These are phyloP conservation scores for Candida sonorensis DNA, from an alignment of 805 yeast species.

Conservation along the genomic window DNA sequence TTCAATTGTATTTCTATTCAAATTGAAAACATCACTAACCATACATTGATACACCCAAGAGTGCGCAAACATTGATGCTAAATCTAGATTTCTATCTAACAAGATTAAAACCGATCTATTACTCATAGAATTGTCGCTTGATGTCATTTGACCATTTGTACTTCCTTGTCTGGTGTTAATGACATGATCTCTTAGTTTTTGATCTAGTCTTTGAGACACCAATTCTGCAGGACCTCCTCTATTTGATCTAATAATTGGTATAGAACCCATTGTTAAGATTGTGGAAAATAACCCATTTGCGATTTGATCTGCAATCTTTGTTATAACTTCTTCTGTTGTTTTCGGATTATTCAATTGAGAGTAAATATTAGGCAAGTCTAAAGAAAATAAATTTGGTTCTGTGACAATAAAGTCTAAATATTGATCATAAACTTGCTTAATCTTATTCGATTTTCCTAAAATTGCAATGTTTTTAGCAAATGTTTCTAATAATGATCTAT, in stretches of 20 bases:
- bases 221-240: slow-evolving; percentile 94
- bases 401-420: slow-evolving; percentile 88
- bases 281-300: slow-evolving; percentile 78
- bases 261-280: slow-evolving; percentile 65
- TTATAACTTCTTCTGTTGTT: slow-evolving; percentile 71
- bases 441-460: slow-evolving; percentile 53
- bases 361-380: slow-evolving; percentile 64
- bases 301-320: slow-evolving; percentile 55
- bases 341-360: slow-evolving; percentile 61
- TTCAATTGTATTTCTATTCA: slow-evolving; percentile 76
- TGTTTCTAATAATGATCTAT: slow-evolving; percentile 76
- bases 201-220: slow-evolving; percentile 81
- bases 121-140: slow-evolving; percentile 4
- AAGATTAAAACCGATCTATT: slow-evolving; percentile 74
- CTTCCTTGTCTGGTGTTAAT: slow-evolving; percentile 52
- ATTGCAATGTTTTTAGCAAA: slow-evolving; percentile 78
- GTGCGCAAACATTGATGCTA: slow-evolving; percentile 91
- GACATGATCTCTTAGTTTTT: slow-evolving; percentile 77
- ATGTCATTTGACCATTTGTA: slow-evolving; percentile 4
- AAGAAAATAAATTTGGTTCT: slow-evolving; percentile 83
- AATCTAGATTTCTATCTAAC: slow-evolving; percentile 82
- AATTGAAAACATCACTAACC: slow-evolving; percentile 84
- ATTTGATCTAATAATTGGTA: slow-evolving; percentile 89
- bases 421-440: slow-evolving; percentile 90
- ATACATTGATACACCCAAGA: slow-evolving; percentile 97